phyloP scores from a whole-genome alignment of 352 stramenopile genomes.

The Globisporangium heterothallicum region DNA sequence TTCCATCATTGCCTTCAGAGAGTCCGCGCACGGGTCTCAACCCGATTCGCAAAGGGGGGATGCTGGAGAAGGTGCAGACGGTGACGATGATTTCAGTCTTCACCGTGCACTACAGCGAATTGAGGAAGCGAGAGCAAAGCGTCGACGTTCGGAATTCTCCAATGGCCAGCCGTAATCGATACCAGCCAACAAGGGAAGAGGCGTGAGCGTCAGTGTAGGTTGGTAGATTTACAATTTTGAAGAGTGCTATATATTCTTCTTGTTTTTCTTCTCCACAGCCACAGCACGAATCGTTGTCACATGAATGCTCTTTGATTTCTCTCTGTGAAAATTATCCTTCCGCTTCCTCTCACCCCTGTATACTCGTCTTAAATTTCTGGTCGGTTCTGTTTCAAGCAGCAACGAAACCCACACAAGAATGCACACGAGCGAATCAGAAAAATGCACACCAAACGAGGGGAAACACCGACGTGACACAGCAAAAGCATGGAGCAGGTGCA shows the following conservation, averaged over 20 bases:
- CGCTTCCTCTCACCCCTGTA: conserved; percentile 12
- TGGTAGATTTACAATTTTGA: conserved; percentile 12
- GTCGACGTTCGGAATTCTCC: conserved; percentile 18
- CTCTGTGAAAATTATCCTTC: not conserved
- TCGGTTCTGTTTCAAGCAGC: conserved; percentile 9
- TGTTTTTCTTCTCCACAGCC: conserved; percentile 8
- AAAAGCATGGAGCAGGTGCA: not conserved
- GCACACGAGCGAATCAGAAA: not conserved
- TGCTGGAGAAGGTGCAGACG: conserved; percentile 10
- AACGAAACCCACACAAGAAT: conserved; percentile 7
- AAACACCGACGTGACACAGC: not conserved
- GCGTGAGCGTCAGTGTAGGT: conserved; percentile 12
- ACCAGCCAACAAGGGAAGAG: conserved; percentile 3
- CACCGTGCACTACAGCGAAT: conserved; percentile 30
- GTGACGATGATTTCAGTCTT: conserved; percentile 19
- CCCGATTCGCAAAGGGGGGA: conserved; percentile 4
- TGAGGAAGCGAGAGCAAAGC: conserved; percentile 40
- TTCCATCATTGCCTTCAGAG: not conserved
- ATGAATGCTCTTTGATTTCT: conserved; percentile 3
- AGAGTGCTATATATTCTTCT: conserved; percentile 15
- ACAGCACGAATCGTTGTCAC: conserved; percentile 9
- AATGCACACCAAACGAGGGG: too few species aligned
- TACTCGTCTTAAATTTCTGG: conserved; percentile 19
- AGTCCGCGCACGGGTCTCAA: conserved; percentile 1
- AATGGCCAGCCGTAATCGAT: conserved; percentile 1